Base-by-base conservation (phyloP, 495 filamentous ascomycete genomes). In the Rhypophila decipiens region DNA sequence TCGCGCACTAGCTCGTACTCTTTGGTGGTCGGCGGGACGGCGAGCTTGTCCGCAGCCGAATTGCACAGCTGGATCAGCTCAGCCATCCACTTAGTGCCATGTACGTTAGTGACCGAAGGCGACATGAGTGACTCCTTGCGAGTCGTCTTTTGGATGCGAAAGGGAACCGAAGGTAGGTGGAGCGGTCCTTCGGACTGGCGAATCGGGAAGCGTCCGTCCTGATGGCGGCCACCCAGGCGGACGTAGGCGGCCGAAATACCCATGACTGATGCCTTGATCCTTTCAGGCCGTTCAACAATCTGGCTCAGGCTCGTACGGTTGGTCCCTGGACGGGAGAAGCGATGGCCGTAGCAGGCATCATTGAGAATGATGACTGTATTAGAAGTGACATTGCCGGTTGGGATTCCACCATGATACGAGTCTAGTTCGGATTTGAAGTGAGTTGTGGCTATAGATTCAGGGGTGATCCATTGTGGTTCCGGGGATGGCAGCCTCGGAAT, bases 281-380 rank as follows among this genome's bases (percentile, higher is more conserved):
- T 79, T 69, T 98, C 93, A 23, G 93, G 93, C 29, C 91, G 74
- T 65, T 98, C 93, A 12, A 96, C 88, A 39, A 97, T 91, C 34
- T 77, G 83, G 42, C 60, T 79, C 0, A 97, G 72, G 3, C 71
- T 73, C 2, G 69, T 71, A 43, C 79, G 81, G 2, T 77, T 79
- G 0, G 85, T 80, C 31, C 84, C 80, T n/a, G 88, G 88, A 19
- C 93, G 77, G 11, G 88, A 86, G 58, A 78, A 97, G 1, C 87
- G 82, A 63, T 98, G 93, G 10, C 88, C 89, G 55, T 96, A 98
- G 68, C 91, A 95, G 42, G 84, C 82, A 64, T 98, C 94, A 48
- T 97, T 87, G 3, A 97, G 59, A 24, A 98, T 76, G 9, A 95
- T 89, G 2, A 91, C 63, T 0, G 87, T 88, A 55, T 87, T 81